Percentiles rank a stretch among this genome's conserved stretches.
phyloP scores from a whole-genome alignment of 2,329 filamentous ascomycete genomes.

The Aciculosporium take region DNA sequence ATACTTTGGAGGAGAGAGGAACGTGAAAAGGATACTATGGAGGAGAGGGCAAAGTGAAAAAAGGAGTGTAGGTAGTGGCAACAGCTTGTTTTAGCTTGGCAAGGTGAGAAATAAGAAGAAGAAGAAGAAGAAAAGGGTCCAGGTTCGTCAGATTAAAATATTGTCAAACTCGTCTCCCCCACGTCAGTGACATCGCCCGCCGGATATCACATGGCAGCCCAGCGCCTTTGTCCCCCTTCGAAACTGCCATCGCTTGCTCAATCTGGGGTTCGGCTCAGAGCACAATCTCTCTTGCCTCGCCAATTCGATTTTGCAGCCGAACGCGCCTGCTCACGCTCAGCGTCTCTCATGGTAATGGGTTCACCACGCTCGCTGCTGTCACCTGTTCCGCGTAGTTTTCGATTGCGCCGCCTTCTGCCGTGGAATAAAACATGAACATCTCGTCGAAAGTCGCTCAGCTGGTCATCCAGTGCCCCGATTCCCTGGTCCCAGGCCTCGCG shows the following conservation, averaged over 20 bases:
- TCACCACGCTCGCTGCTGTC: slow-evolving; percentile 15
- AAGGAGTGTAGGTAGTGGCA: too few relatives aligned
- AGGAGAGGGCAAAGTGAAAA: too few relatives aligned
- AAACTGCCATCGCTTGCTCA: slow-evolving; percentile 15
- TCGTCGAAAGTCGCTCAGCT: slow-evolving; percentile 21
- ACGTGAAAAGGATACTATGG: too few relatives aligned
- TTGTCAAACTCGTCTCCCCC: not conserved
- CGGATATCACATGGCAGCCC: not conserved
- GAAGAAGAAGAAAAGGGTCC: not conserved
- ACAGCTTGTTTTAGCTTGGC: too few relatives aligned
- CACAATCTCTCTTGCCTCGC: slow-evolving; percentile 20
- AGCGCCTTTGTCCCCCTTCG: not conserved
- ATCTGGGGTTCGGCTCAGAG: slow-evolving; percentile 22
- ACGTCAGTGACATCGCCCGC: not conserved
- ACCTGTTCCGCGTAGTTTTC: slow-evolving; percentile 15
- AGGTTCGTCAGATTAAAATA: not conserved
- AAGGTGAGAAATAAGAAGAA: not conserved
- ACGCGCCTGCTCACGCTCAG: not conserved
- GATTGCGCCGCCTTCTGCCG: slow-evolving; percentile 12
- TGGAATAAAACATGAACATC: slow-evolving; percentile 19
- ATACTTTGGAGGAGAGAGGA: too few relatives aligned
- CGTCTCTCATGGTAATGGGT: slow-evolving; percentile 18
- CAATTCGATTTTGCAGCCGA: slow-evolving; percentile 8
- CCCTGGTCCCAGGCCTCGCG: slow-evolving; percentile 22
- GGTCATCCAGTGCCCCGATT: slow-evolving; percentile 22